Evolutionary conservation across 768 basidiomycete species (phyloP), one percentile per base, ranked within the genome.

Genomic region (Lyophyllum atratum): DNA sequence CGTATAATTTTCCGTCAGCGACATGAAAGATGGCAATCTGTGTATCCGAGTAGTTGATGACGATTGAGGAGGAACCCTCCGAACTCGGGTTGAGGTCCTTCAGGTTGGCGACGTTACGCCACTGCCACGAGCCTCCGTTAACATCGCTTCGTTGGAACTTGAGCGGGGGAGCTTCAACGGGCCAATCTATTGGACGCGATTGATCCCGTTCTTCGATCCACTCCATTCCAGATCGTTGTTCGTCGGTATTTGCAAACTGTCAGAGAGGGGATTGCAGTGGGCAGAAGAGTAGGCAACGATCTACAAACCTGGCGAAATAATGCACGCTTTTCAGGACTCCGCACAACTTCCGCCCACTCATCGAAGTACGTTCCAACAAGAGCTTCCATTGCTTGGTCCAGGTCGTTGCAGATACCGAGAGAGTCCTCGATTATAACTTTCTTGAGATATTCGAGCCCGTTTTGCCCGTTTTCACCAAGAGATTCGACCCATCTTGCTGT

Each of bases 401-500:
- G 76, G 40, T 89, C 83, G 19, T 70, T 77, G 63, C 88, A 89
- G 56, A 92, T 89, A 1, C 88, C 87, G 0, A 92, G 79, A 56
- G 85, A 80, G 61, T 91, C 89, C 19, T 90, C 81, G 39, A 92
- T 62, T 37, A 91, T 74, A 21, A 91, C 83, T 48, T 79, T 79
- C 39, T 78, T 77, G 14, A 92, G 78, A 19, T 40, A 40, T 19
- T 40, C 39, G 17, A 40, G 39, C n/a, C 39, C 39, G 39, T 40
- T 40, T n/a, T 40, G 39, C n/a, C 39, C 39, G 10, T 40, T 73
- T 86, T 84, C 78, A 84, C 57, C 12, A 0, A 24, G 33, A 26
- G 33, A 43, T 34, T 90, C 89, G 5, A 90, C 70, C 89, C 89
- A 92, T 10, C 86, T 75, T 1, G 89, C 87, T 1, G 89, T 92